Percentiles rank a stretch among this genome's conserved stretches.
Conservation (phyloP, 2,329 filamentous ascomycete genomes). For the Aspergillus latus region DNA sequence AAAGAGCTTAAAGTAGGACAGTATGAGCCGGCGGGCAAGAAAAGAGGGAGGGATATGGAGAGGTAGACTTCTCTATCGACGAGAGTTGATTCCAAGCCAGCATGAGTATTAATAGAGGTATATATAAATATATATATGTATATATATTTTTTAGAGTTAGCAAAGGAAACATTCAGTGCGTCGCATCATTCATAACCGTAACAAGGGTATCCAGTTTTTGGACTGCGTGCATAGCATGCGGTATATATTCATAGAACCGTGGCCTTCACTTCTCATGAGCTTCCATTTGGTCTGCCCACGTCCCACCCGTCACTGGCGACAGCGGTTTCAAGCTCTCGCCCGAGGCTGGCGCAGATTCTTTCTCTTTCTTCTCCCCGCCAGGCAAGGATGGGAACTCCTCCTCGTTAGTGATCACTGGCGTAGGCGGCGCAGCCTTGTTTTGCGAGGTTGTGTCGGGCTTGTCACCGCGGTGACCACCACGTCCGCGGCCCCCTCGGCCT, state of each 20-base stretch:
- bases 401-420: conserved; percentile 31
- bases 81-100: too few relatives aligned
- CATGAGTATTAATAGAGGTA: too few relatives aligned
- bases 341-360: conserved; percentile 15
- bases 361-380: conserved; percentile 24
- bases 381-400: conserved; percentile 40
- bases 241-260: neutral
- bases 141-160: neutral
- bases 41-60: too few relatives aligned
- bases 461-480: conserved; percentile 27
- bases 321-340: conserved; percentile 28
- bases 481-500: conserved; percentile 30
- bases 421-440: conserved; percentile 17
- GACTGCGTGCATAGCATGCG: neutral
- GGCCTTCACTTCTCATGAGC: conserved; percentile 16
- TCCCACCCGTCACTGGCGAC: conserved; percentile 31
- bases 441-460: conserved; percentile 17
- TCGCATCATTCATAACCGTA: neutral
- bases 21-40: too few relatives aligned
- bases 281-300: conserved; percentile 38
- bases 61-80: too few relatives aligned
- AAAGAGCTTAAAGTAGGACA: neutral
- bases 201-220: neutral
- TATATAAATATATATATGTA: too few relatives aligned
- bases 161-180: neutral